Evolutionary conservation across 805 yeast species (phyloP), one percentile per base, ranked within the genome.

Genomic region (Monosporozyma servazzii): DNA sequence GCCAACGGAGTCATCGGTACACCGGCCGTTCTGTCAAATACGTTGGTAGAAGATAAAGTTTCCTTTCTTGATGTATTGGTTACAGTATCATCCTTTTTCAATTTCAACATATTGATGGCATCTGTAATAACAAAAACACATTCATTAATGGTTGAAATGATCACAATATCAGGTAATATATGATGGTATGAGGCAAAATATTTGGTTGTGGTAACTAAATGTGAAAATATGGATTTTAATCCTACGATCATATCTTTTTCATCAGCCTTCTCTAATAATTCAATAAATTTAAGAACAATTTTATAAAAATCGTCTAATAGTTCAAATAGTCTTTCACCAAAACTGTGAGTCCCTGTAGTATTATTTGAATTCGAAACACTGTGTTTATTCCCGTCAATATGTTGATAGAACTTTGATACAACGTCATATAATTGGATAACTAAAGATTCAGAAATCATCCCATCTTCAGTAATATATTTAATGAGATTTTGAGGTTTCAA

Each of bases 81-180:
- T 4, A 5, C 10, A 10, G 3, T 1, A 18, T 13, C 10, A 20
- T 36, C 37, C 8, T 15, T 10, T 23, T 45, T 45, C 46, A 57
- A 29, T 50, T 45, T 54, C 25, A 45, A 41, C 37, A 46, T 50
- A 47, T 81, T 71, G 21, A 83, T 61, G 47, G 81, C 71, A 55
- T 83, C 85, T 59, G 84, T 81, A 17, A 82, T 70, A 2, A 82
- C 68, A 60, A 82, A 84, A 9, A 83, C 75, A 29, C 89, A 69
- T 60, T 88, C 96, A 47, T 86, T 77, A 8, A 87, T 71, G 0
- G 96, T 82, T 23, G 88, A 77, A 65, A 87, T 84, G 27, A 88
- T 75, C 2, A 87, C 75, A 25, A 84, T 69, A 49, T 75, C 76
- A 0, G 96, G 96, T 49, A 87, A 67, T 3, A 86, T 60, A n/a